Base-by-base conservation (phyloP, 768 basidiomycete genomes). In the Xerocomus spinulosus region DNA sequence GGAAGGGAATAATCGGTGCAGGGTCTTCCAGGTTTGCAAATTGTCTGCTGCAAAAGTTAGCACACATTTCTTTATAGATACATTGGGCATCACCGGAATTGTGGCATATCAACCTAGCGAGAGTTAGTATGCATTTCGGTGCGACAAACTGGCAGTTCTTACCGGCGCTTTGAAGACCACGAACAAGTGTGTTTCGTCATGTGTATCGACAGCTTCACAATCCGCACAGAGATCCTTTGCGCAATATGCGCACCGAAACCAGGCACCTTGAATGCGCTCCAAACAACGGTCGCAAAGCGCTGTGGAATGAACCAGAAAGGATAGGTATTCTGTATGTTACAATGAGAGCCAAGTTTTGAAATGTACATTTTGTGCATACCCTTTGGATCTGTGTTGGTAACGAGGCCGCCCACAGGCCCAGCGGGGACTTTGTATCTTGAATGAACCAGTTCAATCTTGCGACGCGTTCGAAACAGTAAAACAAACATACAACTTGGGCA, bases 241-340 rank as follows among this genome's bases (percentile, higher is more conserved):
- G 60, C 93, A 96, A 60, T 92, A 90, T 4, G 82, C 91, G 59
- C 94, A 97, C 55, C 87, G 80, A 68, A 84, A 87, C 94, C 94
- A 97, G 55, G 81, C 79, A 14, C 94, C 94, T n/a, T 73, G 69
- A 45, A 96, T 94, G 42, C 75, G 77, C 21, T 75, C 77, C 73
- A 92, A 80, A 64, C 94, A 94, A 37, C 83, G 79, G 68, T 97
- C 94, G 56, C 94, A 97, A 6, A 92, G 66, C 6, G 92, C 87
- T 18, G 77, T 70, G 4, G 71, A 59, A 62, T 93, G 90, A 36
- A 73, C 57, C 15, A 93, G 72, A 28, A 69, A 62, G 14, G 66
- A 66, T 10, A 92, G 72, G 64, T 91, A 90, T 33, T 71, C 87
- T 90, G 55, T 20, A 23, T 9, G 33, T 9, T 26, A 32, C n/a